Evolutionary conservation across 106 monocot species (phyloP).

Genomic region (Xerophyta viscosa): DNA sequence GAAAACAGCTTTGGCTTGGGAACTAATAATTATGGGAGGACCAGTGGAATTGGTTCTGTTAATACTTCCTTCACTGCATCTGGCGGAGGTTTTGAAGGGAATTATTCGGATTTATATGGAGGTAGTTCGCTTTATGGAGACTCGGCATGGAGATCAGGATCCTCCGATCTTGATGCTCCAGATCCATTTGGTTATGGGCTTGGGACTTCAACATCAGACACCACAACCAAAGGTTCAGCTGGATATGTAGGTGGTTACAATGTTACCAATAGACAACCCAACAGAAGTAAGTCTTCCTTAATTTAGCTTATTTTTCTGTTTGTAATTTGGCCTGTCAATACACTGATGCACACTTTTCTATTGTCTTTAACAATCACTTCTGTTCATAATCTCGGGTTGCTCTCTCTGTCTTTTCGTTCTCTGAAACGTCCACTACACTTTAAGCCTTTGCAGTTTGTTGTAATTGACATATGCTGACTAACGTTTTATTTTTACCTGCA

Average conservation of each 20-base stretch:
- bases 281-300: slow-evolving; percentile 17
- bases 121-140: slow-evolving; percentile 23
- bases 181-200: slow-evolving; percentile 33
- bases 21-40: slow-evolving; percentile 17
- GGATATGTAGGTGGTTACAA: slow-evolving; percentile 29
- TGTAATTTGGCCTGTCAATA: too few species aligned
- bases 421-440: too few species aligned
- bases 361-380: too few species aligned
- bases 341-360: too few species aligned
- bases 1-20: slow-evolving; percentile 19
- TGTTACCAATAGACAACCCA: slow-evolving; percentile 26
- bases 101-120: slow-evolving; percentile 17
- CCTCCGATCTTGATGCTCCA: slow-evolving; percentile 22
- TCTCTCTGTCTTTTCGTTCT: too few species aligned
- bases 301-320: too few species aligned
- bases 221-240: slow-evolving; percentile 13
- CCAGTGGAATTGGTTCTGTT: slow-evolving; percentile 3
- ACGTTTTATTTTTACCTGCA: too few species aligned
- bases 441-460: too few species aligned
- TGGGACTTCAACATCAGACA: slow-evolving; percentile 14
- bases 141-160: slow-evolving; percentile 20
- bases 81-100: too few species aligned
- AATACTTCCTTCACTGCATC: slow-evolving; percentile 10
- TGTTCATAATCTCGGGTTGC: too few species aligned
- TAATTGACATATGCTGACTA: too few species aligned